A percentile compares a stretch with the other conserved stretches of the same genome.
Conservation (phyloP, 495 filamentous ascomycete species). For the Bryoglossum gracile region DNA sequence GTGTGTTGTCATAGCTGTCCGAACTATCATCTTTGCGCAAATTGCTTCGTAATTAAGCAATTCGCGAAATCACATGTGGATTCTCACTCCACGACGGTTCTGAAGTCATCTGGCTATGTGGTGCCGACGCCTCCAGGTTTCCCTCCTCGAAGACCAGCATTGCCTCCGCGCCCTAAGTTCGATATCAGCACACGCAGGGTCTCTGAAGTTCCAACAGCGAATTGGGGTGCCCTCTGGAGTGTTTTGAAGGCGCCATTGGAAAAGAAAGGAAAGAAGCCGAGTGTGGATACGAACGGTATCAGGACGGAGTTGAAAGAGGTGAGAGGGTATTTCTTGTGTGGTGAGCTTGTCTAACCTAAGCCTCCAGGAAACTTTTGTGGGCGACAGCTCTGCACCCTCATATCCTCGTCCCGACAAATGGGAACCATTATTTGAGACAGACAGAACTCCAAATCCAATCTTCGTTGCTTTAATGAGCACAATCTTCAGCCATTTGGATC, state of each 20-base stretch:
- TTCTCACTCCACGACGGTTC: conserved; percentile 5
- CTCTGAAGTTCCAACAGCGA: conserved; percentile 10
- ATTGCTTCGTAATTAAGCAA: conserved; percentile 14
- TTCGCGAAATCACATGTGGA: conserved; percentile 2
- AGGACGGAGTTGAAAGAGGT: background rate
- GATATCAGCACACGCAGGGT: background rate
- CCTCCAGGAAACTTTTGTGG: no score
- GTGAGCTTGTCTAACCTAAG: no score
- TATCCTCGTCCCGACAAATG: conserved; percentile 5
- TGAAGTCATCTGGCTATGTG: conserved; percentile 6
- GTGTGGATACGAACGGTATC: no score
- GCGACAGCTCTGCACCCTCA: conserved; percentile 3
- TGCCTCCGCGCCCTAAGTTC: conserved; percentile 2
- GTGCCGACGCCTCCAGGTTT: conserved; percentile 5
- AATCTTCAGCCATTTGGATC: conserved; percentile 11
- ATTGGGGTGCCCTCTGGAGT: conserved; percentile 13
- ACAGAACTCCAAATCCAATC: conserved; percentile 6
- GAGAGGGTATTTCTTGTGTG: background rate
- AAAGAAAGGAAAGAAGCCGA: conserved; percentile 5
- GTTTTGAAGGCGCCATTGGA: conserved; percentile 9
- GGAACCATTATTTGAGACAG: conserved; percentile 6
- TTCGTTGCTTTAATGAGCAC: conserved; percentile 15
- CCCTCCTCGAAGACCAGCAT: background rate
- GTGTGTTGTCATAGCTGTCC: conserved; percentile 5
- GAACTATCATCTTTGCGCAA: conserved; percentile 10